Evolutionary conservation across 1,284 basidiomycete genomes (phyloP).

Genomic region (Cutaneotrichosporon cyanovorans): DNA sequence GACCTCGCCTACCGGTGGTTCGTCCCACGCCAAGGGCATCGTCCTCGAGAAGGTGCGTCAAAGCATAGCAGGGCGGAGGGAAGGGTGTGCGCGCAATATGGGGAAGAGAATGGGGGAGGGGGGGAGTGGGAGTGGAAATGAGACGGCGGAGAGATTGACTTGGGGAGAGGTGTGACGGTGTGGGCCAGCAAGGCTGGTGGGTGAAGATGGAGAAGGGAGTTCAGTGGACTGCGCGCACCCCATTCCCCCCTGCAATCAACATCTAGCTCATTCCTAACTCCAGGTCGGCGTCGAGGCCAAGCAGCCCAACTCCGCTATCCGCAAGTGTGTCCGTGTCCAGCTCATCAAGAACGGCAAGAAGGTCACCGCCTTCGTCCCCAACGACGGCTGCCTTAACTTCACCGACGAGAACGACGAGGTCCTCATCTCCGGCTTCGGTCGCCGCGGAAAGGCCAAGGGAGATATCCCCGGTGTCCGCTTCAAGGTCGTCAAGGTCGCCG

Average conservation of each 20-base stretch:
- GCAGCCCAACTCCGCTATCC: constrained; percentile 98
- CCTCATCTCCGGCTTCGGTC: constrained; percentile 99
- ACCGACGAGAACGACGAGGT: constrained; percentile 98
- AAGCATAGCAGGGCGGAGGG: neutral
- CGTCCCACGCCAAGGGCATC: constrained; percentile 99
- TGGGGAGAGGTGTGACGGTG: neutral
- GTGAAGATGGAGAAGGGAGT: neutral
- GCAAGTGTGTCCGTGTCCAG: constrained; percentile 99
- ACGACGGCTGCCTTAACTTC: constrained; percentile 99
- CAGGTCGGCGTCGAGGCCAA: constrained; percentile 58
- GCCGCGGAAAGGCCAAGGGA: constrained; percentile 78
- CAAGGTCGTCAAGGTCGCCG: constrained; percentile 99
- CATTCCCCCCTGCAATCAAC: neutral
- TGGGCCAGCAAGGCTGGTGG: neutral
- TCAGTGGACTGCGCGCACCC: neutral
- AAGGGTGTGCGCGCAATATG: neutral
- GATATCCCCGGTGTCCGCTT: constrained; percentile 71
- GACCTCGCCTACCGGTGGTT: constrained; percentile 98
- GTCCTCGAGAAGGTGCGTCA: constrained; percentile 81
- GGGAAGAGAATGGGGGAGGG: neutral
- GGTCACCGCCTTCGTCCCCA: constrained; percentile 83
- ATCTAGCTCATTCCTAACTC: neutral
- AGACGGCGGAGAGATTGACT: neutral
- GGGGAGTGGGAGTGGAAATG: neutral
- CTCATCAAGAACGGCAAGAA: constrained; percentile 99